Percentiles rank a stretch among this genome's conserved stretches.
Evolutionary conservation across 495 filamentous ascomycete genomes (phyloP).

Genomic region (Daldinia decipiens): DNA sequence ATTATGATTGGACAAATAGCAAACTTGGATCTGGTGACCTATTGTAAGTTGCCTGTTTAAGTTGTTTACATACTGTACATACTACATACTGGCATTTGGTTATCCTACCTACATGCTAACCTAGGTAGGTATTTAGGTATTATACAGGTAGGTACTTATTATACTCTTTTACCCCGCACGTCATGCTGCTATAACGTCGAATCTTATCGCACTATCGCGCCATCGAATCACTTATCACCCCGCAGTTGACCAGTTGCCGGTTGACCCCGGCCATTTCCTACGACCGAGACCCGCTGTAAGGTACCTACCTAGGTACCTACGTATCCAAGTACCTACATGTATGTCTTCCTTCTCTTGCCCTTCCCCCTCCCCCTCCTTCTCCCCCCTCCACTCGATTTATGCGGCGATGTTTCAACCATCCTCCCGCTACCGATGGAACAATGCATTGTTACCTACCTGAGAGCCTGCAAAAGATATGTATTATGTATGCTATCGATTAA

Average conservation of each 20-base stretch:
- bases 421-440: constrained; percentile 1
- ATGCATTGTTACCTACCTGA: not conserved
- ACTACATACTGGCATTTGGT: too few relatives aligned
- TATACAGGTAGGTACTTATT: too few relatives aligned
- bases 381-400: not conserved
- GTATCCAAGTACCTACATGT: too few relatives aligned
- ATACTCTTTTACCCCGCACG: constrained; percentile 33
- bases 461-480: not conserved
- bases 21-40: constrained; percentile 31
- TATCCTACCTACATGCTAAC: not conserved
- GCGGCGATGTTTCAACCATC: not conserved
- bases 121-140: too few relatives aligned
- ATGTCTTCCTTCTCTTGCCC: not conserved
- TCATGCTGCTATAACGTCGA: constrained; percentile 13
- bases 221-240: constrained; percentile 31
- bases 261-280: constrained; percentile 14
- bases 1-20: constrained; percentile 24
- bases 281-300: not conserved
- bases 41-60: not conserved
- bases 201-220: constrained; percentile 31
- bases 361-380: not conserved
- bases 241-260: constrained; percentile 24
- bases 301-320: not conserved
- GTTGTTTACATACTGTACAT: not conserved
- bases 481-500: constrained; percentile 6